Base-by-base conservation (phyloP, 192 early-diverging fungal genomes). In the Anaeromyces robustus region DNA sequence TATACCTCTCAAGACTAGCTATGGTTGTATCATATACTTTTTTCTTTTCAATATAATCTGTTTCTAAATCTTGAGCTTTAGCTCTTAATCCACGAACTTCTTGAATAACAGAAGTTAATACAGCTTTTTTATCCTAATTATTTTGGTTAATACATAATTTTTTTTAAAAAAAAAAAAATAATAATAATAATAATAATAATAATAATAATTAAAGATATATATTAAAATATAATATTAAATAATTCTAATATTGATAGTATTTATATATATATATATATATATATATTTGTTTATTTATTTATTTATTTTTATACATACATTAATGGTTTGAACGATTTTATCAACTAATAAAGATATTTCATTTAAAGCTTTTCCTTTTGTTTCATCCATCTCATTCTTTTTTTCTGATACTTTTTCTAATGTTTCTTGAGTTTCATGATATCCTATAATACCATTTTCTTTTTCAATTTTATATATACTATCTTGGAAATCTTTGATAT, bases 381-480 rank as follows among this genome's bases (percentile, higher is more conserved):
- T 85, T 78, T 87, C 84, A 79, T 91, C 90, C 78, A 91, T 77
- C 77, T 91, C 87, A 43, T 85, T 83, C 79, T 91, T 91, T 32
- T 83, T 77, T 79, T 90, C 90, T 16, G 90, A 91, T 19, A 90
- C 88, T 31, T 87, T 88, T 79, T 89, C 88, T 5, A 89, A 81
- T 11, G 81, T 87, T 59, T 87, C 84, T 79, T 89, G 87, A 30
- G 88, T 86, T 30, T 79, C 78, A 80, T 86, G 83, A 80, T 84
- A 37, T 29, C 41, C 87, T 39, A 79, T 77, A 29, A 88, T 83
- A 31, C 87, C 87, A 31, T 82, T 84, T 68, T 80, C 31, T 77
- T 82, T 85, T 82, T 89, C 88, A n/a, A 85, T 77, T 19, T 81
- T 80, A 14, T 79, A 39, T 28, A 89, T 41, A 14, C 78, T 68